Evolutionary conservation across 768 basidiomycete species (phyloP).

Genomic region (Pleurotus cornucopiae): DNA sequence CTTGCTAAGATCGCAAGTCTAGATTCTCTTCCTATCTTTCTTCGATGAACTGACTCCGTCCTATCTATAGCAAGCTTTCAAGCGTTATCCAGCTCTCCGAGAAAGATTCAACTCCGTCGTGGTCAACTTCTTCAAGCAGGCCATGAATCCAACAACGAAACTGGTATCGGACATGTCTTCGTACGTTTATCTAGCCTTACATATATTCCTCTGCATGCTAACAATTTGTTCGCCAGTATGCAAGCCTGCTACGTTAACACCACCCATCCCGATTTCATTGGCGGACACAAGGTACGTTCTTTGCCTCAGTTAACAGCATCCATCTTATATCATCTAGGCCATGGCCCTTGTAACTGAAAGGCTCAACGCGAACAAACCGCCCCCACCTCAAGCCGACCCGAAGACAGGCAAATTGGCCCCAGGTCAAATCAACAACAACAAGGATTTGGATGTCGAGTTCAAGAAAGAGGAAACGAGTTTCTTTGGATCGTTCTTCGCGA

Average conservation of each 20-base stretch:
- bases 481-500: slow-evolving; percentile 94
- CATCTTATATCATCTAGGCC: slow-evolving; percentile 43
- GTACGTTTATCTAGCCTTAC: slow-evolving; percentile 39
- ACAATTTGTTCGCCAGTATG: slow-evolving; percentile 53
- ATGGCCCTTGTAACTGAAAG: slow-evolving; percentile 85
- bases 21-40: background rate
- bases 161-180: slow-evolving; percentile 90
- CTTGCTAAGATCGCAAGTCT: slow-evolving; percentile 79
- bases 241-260: slow-evolving; percentile 99
- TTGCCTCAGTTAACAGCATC: background rate
- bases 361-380: slow-evolving; percentile 76
- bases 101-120: slow-evolving; percentile 96
- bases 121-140: slow-evolving; percentile 92
- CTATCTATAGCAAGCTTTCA: slow-evolving; percentile 78
- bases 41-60: background rate
- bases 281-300: slow-evolving; percentile 74
- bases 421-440: slow-evolving; percentile 81
- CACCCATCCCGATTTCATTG: slow-evolving; percentile 97
- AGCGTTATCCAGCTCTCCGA: slow-evolving; percentile 92
- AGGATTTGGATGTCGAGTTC: slow-evolving; percentile 86
- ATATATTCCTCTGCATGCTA: background rate
- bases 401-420: slow-evolving; percentile 64
- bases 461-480: slow-evolving; percentile 91
- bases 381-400: slow-evolving; percentile 53
- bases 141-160: slow-evolving; percentile 94